Evolutionary conservation across 2,329 filamentous ascomycete genomes (phyloP).

Genomic region (Colletotrichum sp.): DNA sequence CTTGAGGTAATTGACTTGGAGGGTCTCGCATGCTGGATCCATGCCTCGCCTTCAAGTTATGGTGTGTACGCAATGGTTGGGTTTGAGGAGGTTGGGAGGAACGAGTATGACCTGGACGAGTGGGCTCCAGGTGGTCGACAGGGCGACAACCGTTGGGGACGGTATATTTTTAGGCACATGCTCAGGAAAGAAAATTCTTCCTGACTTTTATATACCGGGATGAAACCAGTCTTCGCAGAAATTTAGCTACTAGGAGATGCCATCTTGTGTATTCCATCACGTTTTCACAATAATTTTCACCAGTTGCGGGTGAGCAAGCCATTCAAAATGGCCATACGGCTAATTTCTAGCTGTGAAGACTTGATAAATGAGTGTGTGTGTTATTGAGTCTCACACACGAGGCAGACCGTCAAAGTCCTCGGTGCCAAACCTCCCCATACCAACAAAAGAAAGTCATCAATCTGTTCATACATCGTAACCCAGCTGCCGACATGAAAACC

Average conservation of each 20-base stretch:
- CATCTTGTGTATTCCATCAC: background rate
- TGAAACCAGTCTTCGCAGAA: background rate
- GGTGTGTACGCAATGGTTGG: background rate
- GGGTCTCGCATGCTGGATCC: background rate
- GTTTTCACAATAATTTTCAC: background rate
- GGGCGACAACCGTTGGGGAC: background rate
- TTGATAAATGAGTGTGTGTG: background rate
- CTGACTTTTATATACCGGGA: no score
- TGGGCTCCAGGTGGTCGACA: background rate
- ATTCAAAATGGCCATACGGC: background rate
- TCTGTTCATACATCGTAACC: background rate
- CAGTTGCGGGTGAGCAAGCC: background rate
- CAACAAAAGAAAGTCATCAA: background rate
- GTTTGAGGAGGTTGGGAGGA: background rate
- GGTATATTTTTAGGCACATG: conserved; percentile 2
- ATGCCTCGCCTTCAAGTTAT: background rate
- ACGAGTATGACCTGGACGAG: background rate
- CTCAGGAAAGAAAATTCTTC: background rate
- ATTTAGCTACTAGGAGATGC: background rate
- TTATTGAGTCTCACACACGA: background rate
- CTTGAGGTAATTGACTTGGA: background rate
- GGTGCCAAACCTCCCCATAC: background rate
- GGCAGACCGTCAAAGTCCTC: background rate
- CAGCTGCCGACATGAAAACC: background rate
- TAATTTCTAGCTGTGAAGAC: background rate